Evolutionary conservation across 2,329 filamentous ascomycete species (phyloP).

Genomic region (Diaporthe sp.): DNA sequence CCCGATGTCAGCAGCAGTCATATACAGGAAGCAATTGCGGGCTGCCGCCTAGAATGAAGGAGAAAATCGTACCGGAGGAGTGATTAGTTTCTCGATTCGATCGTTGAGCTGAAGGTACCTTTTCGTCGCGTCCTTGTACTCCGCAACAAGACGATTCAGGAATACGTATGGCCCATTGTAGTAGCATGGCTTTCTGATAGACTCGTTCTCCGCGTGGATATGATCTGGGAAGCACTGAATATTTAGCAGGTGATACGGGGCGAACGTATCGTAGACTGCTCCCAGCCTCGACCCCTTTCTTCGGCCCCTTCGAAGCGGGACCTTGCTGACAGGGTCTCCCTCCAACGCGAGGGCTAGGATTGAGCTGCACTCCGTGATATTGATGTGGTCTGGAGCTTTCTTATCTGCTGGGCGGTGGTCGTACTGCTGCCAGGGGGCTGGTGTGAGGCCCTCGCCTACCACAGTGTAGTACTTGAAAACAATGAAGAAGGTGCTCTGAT

Average conservation of each 20-base stretch:
- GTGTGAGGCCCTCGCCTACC: slow-evolving; percentile 67
- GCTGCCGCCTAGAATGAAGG: neutral
- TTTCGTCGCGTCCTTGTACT: slow-evolving; percentile 73
- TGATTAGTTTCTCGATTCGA: slow-evolving; percentile 70
- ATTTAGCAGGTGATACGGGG: slow-evolving; percentile 71
- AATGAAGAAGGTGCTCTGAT: slow-evolving; percentile 72
- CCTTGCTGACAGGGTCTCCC: slow-evolving; percentile 63
- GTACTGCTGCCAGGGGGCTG: slow-evolving; percentile 72
- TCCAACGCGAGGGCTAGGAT: slow-evolving; percentile 70
- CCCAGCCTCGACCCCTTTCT: slow-evolving; percentile 62
- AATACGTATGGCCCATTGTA: slow-evolving; percentile 75
- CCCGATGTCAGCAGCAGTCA: neutral
- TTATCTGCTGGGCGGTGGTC: slow-evolving; percentile 61
- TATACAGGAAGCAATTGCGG: neutral
- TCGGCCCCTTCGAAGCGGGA: slow-evolving; percentile 64
- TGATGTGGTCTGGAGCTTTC: slow-evolving; percentile 64
- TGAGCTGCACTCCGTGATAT: slow-evolving; percentile 71
- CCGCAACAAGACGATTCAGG: slow-evolving; percentile 68
- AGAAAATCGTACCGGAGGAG: slow-evolving; percentile 60
- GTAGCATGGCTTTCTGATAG: slow-evolving; percentile 65
- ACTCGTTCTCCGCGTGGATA: slow-evolving; percentile 67
- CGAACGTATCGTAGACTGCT: slow-evolving; percentile 70
- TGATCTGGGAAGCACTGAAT: slow-evolving; percentile 73
- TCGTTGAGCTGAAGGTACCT: slow-evolving; percentile 70
- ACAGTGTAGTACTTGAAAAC: slow-evolving; percentile 77